These are phyloP conservation scores for Platanus orientalis DNA, from an alignment of 164 flowering plant species.

Conservation along the genomic window DNA sequence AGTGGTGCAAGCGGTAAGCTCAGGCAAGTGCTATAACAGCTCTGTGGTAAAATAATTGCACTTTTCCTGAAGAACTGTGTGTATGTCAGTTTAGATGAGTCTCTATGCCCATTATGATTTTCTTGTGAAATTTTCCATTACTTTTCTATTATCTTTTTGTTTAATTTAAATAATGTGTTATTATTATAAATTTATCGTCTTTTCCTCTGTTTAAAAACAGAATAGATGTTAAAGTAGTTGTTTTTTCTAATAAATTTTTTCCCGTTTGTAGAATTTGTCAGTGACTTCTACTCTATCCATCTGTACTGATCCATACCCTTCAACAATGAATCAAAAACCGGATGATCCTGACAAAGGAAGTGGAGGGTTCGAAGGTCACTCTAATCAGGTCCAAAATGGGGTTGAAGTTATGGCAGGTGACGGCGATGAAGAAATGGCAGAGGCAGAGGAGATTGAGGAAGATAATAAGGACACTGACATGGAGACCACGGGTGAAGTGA, in stretches of 20 bases:
- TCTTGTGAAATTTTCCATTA: no score
- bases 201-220: no score
- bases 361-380: conserved; percentile 18
- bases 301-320: conserved; percentile 49
- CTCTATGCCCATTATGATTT: no score
- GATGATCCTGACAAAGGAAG: conserved; percentile 26
- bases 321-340: conserved; percentile 18
- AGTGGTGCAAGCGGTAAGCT: no score
- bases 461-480: conserved; percentile 8
- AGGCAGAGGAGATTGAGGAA: conserved; percentile 19
- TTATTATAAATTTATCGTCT: no score
- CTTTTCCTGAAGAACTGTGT: no score
- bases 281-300: conserved; percentile 63
- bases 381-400: conserved; percentile 27
- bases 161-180: no score
- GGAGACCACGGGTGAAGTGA: conserved; percentile 8
- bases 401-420: conserved; percentile 12
- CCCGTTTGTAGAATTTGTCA: conserved; percentile 53
- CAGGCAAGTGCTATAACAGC: no score
- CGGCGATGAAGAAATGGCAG: conserved; percentile 26
- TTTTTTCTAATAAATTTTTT: neutral
- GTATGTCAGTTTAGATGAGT: no score
- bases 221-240: no score
- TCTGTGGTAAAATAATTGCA: no score
- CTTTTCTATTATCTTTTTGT: no score